Evolutionary conservation across 1,139 yeast species (phyloP).

Genomic region (Yamadazyma buinensis): DNA sequence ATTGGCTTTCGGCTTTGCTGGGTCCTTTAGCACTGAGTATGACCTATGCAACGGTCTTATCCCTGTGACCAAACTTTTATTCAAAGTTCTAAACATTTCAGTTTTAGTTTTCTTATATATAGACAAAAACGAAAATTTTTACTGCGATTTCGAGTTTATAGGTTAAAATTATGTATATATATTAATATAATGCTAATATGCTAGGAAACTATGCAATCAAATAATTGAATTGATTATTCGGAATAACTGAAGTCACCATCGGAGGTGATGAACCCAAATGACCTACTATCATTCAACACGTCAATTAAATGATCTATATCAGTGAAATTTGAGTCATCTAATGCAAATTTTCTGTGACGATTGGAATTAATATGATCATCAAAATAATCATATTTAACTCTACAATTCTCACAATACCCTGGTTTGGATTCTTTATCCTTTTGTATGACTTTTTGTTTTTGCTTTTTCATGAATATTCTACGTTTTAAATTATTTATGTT

Average conservation of each 20-base stretch:
- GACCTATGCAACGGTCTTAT: no score
- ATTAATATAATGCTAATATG: no score
- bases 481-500: conserved; percentile 60
- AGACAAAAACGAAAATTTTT: conserved; percentile 1
- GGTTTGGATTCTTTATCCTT: conserved; percentile 33
- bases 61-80: no score
- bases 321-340: conserved; percentile 63
- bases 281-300: conserved; percentile 41
- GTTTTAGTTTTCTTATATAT: conserved; percentile 1
- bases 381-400: conserved; percentile 77
- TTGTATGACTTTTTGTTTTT: conserved; percentile 39
- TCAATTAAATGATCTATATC: conserved; percentile 71
- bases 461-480: conserved; percentile 42
- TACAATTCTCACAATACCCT: conserved; percentile 93
- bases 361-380: conserved; percentile 70
- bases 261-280: conserved; percentile 41
- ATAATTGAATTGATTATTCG: conserved; percentile 6
- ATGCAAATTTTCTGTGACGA: conserved; percentile 80
- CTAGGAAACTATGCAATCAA: no score
- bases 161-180: no score
- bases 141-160: no score
- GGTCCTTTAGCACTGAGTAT: conserved; percentile 20
- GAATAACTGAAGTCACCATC: conserved; percentile 39
- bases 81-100: no score
- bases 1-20: conserved; percentile 19